A percentile compares a stretch with the other conserved stretches of the same genome.
phyloP scores from a whole-genome alignment of 2,329 filamentous ascomycete genomes.

The Claviceps arundinis region DNA sequence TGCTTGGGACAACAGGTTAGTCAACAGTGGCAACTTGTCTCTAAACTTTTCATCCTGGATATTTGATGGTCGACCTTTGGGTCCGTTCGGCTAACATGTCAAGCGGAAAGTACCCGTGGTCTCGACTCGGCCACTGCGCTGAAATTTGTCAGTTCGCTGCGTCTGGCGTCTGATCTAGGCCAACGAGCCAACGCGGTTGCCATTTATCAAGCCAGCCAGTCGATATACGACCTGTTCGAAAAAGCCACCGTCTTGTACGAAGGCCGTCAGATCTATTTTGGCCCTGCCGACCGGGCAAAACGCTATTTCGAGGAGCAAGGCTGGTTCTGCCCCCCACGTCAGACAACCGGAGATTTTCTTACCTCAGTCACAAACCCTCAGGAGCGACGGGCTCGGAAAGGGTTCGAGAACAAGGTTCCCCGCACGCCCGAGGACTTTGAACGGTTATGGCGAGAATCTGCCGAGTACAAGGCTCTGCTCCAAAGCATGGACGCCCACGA shows the following conservation, averaged over 20 bases:
- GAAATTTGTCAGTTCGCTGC: conserved; percentile 56
- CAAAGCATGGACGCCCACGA: conserved; percentile 40
- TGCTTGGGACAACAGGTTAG: conserved; percentile 55
- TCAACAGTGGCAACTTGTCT: not conserved
- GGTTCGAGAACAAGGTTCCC: conserved; percentile 49
- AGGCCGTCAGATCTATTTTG: conserved; percentile 66
- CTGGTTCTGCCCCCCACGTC: conserved; percentile 51
- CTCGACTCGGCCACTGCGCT: conserved; percentile 62
- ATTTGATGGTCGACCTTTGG: no score
- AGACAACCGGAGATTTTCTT: conserved; percentile 57
- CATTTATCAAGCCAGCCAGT: conserved; percentile 61
- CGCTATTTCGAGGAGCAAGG: conserved; percentile 56
- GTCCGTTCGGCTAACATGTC: not conserved
- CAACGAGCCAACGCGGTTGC: conserved; percentile 51
- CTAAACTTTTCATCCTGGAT: not conserved
- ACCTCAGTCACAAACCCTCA: conserved; percentile 53
- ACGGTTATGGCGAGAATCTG: conserved; percentile 29
- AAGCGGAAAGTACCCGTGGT: conserved; percentile 41
- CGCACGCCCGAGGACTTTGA: conserved; percentile 60
- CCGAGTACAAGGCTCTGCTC: conserved; percentile 28
- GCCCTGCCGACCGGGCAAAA: conserved; percentile 44
- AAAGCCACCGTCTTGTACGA: conserved; percentile 65
- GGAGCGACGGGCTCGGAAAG: conserved; percentile 41
- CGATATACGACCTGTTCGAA: conserved; percentile 61
- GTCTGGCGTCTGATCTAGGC: conserved; percentile 50